Conservation (phyloP, 306 rosid species). For the Cyamopsis tetragonoloba region DNA sequence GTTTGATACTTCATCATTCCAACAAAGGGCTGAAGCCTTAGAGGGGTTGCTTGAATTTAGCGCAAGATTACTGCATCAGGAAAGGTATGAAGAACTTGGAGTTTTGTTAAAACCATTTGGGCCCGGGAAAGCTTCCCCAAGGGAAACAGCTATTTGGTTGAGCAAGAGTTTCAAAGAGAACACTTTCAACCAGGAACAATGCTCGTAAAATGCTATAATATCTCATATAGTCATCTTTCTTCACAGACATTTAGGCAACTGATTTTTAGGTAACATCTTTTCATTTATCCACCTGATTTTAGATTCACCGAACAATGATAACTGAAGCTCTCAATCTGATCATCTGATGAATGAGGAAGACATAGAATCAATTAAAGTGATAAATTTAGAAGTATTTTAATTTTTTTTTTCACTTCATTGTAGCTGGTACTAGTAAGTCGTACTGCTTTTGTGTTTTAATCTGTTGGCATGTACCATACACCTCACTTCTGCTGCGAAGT, state of each 20-base stretch:
- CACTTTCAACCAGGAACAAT: slow-evolving; percentile 46
- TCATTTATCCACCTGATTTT: neutral
- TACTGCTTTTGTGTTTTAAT: neutral
- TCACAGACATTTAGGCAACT: slow-evolving; percentile 31
- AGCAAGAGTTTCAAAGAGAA: slow-evolving; percentile 81
- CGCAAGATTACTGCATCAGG: slow-evolving; percentile 78
- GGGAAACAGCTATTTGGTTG: slow-evolving; percentile 97
- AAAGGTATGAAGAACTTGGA: slow-evolving; percentile 84
- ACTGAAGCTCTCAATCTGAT: slow-evolving; percentile 22
- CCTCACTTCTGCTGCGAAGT: neutral
- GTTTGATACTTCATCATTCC: slow-evolving; percentile 71
- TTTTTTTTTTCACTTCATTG: neutral
- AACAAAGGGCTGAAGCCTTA: slow-evolving; percentile 87
- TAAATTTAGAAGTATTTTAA: neutral
- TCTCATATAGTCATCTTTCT: slow-evolving; percentile 23
- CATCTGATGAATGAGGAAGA: slow-evolving; percentile 17
- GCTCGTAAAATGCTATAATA: slow-evolving; percentile 21
- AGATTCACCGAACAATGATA: neutral
- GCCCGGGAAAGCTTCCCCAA: slow-evolving; percentile 82
- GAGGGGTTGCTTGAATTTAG: slow-evolving; percentile 94
- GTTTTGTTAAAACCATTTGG: slow-evolving; percentile 91
- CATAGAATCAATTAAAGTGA: neutral
- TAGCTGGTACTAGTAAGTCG: too few species aligned
- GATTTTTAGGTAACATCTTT: slow-evolving; percentile 29
- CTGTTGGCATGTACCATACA: neutral